Evolutionary conservation across 139 green algal genomes (phyloP).

Genomic region (Spirogloea muscicola): DNA sequence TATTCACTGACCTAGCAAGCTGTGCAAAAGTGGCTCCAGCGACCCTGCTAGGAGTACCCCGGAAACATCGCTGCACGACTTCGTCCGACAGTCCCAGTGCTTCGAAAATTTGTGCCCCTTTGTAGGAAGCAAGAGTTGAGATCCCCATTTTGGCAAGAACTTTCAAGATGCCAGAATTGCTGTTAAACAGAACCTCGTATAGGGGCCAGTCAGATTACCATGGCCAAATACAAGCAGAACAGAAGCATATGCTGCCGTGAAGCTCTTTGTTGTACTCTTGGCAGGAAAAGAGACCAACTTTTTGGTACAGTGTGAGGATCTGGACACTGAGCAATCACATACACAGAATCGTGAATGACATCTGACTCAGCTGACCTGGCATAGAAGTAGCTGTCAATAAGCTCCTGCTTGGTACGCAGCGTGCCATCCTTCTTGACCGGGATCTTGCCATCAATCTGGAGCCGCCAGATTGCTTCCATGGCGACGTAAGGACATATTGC

Average conservation of each 20-base stretch:
- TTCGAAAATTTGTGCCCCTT: slow-evolving; percentile 97
- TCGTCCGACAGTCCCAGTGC: slow-evolving; percentile 71
- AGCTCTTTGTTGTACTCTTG: no score
- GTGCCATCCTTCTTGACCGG: slow-evolving; percentile 28
- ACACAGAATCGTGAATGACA: no score
- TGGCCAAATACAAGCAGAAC: no score
- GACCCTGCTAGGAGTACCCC: slow-evolving; percentile 77
- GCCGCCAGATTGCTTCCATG: slow-evolving; percentile 62
- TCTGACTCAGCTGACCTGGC: no score
- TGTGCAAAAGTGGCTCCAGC: slow-evolving; percentile 42
- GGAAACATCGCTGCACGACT: slow-evolving; percentile 86
- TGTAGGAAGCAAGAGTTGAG: slow-evolving; percentile 88
- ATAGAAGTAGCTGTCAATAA: slow-evolving; percentile 78
- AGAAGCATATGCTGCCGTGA: no score
- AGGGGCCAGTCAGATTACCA: no score
- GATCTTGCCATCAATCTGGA: slow-evolving; percentile 45
- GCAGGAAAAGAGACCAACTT: no score
- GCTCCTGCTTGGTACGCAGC: slow-evolving; percentile 49
- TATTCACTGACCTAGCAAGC: no score
- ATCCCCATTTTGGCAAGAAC: slow-evolving; percentile 97
- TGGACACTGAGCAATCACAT: no score
- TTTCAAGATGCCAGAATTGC: slow-evolving; percentile 49
- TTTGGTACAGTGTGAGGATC: no score
- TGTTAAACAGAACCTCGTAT: no score
- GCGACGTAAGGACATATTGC: slow-evolving; percentile 92